Evolutionary conservation across 73 alveolate species (phyloP).

Genomic region (Tetrahymena thermophila): DNA sequence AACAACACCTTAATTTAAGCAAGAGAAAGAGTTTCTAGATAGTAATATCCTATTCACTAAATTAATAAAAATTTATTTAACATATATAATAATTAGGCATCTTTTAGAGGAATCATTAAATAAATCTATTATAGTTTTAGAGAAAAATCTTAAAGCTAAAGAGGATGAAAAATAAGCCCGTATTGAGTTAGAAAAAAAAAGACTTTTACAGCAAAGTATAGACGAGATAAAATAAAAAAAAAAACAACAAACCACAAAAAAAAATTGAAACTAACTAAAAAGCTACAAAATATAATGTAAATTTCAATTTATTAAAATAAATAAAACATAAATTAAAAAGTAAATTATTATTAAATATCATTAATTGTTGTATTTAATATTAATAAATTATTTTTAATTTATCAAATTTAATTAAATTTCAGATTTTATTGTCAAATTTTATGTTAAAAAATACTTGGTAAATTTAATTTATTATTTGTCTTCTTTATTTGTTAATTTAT

Average conservation of each 20-base stretch:
- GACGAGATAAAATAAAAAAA: background rate
- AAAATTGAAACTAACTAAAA: background rate
- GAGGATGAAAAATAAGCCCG: background rate
- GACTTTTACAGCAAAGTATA: background rate
- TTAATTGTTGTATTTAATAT: too few relatives aligned
- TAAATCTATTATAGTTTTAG: background rate
- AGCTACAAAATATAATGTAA: too few relatives aligned
- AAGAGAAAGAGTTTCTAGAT: background rate
- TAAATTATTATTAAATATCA: too few relatives aligned
- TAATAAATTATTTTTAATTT: too few relatives aligned
- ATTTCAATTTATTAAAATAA: too few relatives aligned
- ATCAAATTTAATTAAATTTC: too few relatives aligned
- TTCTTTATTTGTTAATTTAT: too few relatives aligned
- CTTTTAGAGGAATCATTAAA: background rate
- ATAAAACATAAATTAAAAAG: too few relatives aligned
- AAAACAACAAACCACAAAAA: background rate
- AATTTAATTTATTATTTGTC: too few relatives aligned
- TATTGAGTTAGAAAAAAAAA: background rate
- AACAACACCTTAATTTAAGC: background rate
- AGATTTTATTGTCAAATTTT: too few relatives aligned
- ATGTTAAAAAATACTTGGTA: too few relatives aligned
- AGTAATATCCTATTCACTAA: background rate
- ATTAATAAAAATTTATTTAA: background rate
- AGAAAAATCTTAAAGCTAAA: background rate
- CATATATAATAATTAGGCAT: background rate